Conservation (phyloP, 2,329 filamentous ascomycete genomes). For the Botrytis squamosa region DNA sequence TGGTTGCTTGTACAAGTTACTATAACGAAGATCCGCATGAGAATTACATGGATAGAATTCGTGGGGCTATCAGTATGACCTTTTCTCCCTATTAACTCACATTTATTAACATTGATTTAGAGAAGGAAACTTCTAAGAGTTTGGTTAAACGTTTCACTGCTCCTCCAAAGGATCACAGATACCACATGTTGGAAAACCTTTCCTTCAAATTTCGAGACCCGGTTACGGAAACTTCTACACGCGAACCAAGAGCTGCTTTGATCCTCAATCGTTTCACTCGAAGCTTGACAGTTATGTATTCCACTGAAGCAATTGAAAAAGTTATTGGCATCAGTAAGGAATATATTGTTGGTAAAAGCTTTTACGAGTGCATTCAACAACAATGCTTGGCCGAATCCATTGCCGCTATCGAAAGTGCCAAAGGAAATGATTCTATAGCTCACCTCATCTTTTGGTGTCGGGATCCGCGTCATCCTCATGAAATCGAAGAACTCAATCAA, state of each 20-base stretch:
- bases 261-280: slow-evolving; percentile 86
- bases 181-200: slow-evolving; percentile 84
- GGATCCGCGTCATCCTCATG: slow-evolving; percentile 60
- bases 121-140: slow-evolving; percentile 2
- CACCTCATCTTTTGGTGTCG: slow-evolving; percentile 85
- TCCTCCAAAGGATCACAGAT: slow-evolving; percentile 78
- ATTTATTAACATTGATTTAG: not conserved
- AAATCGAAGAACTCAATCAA: slow-evolving; percentile 47
- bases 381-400: slow-evolving; percentile 75
- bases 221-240: slow-evolving; percentile 53
- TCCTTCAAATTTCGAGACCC: slow-evolving; percentile 74
- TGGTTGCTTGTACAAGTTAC: slow-evolving; percentile 80
- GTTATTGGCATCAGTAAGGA: slow-evolving; percentile 72
- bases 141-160: slow-evolving; percentile 67
- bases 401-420: slow-evolving; percentile 77
- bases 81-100: no score
- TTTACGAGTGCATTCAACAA: slow-evolving; percentile 83
- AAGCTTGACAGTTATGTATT: slow-evolving; percentile 82
- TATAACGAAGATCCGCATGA: slow-evolving; percentile 50
- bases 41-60: slow-evolving; percentile 1
- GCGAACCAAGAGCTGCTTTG: slow-evolving; percentile 78
- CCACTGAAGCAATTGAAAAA: slow-evolving; percentile 71
- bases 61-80: slow-evolving; percentile 1
- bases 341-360: slow-evolving; percentile 72
- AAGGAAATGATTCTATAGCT: slow-evolving; percentile 87